phyloP scores from a whole-genome alignment of 129 eudicot species.

The Mikania micrantha region DNA sequence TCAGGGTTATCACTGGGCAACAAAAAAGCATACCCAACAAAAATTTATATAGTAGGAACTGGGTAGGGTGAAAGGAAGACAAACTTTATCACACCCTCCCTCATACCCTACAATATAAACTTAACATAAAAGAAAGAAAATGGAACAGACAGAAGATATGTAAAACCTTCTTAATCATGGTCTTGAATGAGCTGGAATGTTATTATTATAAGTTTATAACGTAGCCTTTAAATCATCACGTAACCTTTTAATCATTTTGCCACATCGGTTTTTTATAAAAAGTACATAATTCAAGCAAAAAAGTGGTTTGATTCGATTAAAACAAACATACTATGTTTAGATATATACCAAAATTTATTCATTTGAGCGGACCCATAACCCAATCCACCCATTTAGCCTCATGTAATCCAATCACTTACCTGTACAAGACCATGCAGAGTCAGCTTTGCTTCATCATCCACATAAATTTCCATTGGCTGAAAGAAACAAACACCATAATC shows the following conservation, averaged over 20 bases:
- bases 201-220: no score
- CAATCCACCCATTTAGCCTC: no score
- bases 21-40: no score
- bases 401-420: slow-evolving; percentile 26
- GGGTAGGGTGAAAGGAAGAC: no score
- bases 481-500: slow-evolving; percentile 60
- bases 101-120: no score
- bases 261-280: not conserved
- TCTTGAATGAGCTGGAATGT: not conserved
- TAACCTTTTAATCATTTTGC: no score
- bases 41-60: no score
- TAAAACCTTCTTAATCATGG: not conserved
- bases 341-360: not conserved
- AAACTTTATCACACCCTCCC: no score
- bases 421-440: slow-evolving; percentile 90
- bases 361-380: not conserved
- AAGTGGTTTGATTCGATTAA: not conserved
- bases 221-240: no score
- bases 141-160: no score
- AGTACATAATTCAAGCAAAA: not conserved
- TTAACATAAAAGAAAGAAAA: no score
- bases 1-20: not conserved
- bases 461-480: slow-evolving; percentile 94
- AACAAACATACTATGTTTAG: not conserved
- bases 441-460: slow-evolving; percentile 88